These are phyloP conservation scores for Elsinoe necatrix DNA, from an alignment of 2,329 filamentous ascomycete species.

Conservation along the genomic window DNA sequence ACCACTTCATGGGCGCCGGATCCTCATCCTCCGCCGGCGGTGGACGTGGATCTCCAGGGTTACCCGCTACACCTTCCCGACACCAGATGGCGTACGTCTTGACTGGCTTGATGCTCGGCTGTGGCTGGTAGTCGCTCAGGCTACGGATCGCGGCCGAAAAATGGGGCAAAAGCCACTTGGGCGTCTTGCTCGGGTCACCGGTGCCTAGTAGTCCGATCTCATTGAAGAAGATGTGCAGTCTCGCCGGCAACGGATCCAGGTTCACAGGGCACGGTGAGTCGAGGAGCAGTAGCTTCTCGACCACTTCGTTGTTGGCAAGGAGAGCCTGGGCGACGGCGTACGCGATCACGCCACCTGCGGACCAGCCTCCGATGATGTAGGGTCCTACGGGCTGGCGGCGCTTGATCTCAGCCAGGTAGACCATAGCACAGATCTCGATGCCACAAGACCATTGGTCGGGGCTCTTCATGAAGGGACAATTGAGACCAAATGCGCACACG, in stretches of 20 bases:
- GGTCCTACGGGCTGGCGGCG: constrained; percentile 59
- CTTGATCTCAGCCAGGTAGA: constrained; percentile 62
- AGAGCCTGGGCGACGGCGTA: constrained; percentile 45
- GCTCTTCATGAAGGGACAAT: constrained; percentile 63
- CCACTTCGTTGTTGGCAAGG: constrained; percentile 40
- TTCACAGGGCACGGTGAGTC: constrained; percentile 47
- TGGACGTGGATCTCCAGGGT: constrained; percentile 57
- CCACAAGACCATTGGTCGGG: constrained; percentile 58
- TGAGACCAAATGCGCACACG: constrained; percentile 48
- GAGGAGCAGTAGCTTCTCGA: constrained; percentile 45
- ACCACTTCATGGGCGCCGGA: constrained; percentile 51
- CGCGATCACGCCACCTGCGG: constrained; percentile 47
- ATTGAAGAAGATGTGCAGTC: constrained; percentile 64
- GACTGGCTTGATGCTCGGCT: constrained; percentile 54
- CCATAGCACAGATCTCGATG: constrained; percentile 55
- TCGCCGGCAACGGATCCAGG: constrained; percentile 42
- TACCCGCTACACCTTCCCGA: constrained; percentile 62
- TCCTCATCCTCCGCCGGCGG: constrained; percentile 51
- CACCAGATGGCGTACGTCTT: constrained; percentile 62
- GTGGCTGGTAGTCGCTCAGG: constrained; percentile 60
- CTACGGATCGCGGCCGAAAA: constrained; percentile 61
- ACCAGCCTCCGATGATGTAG: constrained; percentile 49
- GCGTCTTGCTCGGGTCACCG: constrained; percentile 50
- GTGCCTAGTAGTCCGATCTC: constrained; percentile 63
- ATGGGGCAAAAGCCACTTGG: constrained; percentile 65